Percentiles rank a stretch among this genome's conserved stretches.
phyloP scores from a whole-genome alignment of 2,329 filamentous ascomycete species.

The Alternaria solani region DNA sequence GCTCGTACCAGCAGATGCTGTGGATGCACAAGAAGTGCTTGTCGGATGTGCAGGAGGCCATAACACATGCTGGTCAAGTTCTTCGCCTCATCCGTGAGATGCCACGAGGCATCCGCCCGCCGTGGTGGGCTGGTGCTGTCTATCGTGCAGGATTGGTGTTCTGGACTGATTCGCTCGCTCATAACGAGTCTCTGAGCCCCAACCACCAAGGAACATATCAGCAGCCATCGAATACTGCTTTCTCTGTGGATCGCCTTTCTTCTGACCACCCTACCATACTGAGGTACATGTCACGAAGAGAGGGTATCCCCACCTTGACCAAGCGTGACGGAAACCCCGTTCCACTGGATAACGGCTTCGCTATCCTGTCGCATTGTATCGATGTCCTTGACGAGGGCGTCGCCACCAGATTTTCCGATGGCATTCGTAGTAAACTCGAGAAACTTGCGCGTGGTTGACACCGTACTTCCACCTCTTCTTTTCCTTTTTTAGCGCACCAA shows the following conservation, averaged over 20 bases:
- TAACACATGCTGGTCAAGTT: constrained; percentile 74
- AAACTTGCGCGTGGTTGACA: constrained; percentile 49
- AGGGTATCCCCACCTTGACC: constrained; percentile 62
- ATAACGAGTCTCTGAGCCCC: constrained; percentile 55
- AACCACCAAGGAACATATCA: constrained; percentile 50
- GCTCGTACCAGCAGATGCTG: constrained; percentile 63
- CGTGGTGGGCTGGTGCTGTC: constrained; percentile 75
- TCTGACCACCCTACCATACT: constrained; percentile 61
- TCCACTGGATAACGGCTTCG: constrained; percentile 57
- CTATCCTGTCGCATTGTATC: constrained; percentile 61
- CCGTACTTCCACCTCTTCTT: constrained; percentile 14
- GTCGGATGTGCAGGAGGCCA: constrained; percentile 67
- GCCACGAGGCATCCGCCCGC: constrained; percentile 67
- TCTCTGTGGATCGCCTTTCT: constrained; percentile 61
- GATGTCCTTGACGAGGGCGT: constrained; percentile 63
- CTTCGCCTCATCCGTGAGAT: constrained; percentile 68
- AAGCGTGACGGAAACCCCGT: constrained; percentile 60
- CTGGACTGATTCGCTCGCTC: constrained; percentile 63
- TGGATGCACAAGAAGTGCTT: constrained; percentile 70
- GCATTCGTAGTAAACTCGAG: constrained; percentile 63
- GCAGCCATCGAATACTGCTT: constrained; percentile 46
- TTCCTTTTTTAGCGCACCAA: constrained; percentile 5
- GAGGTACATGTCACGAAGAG: constrained; percentile 62
- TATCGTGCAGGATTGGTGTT: constrained; percentile 64
- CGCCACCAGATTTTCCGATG: constrained; percentile 62